These are phyloP conservation scores for Pseudotulostoma volvatum DNA, from an alignment of 495 filamentous ascomycete genomes.

Conservation along the genomic window DNA sequence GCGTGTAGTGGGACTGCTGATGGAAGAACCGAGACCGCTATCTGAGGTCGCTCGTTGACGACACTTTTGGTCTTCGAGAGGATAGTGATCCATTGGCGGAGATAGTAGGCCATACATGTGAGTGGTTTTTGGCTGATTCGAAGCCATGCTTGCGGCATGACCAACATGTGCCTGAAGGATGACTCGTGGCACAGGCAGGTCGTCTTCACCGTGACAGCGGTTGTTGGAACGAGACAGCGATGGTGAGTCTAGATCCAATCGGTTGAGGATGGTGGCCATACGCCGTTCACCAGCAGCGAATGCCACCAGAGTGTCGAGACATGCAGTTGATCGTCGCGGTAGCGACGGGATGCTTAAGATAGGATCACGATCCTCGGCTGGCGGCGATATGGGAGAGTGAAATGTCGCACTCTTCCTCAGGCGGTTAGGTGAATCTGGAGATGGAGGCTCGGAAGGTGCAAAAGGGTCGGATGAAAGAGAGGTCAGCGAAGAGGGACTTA, in stretches of 20 bases:
- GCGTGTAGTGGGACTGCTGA: conserved; percentile 30
- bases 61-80: conserved; percentile 10
- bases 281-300: conserved; percentile 32
- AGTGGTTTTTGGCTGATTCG: conserved; percentile 6
- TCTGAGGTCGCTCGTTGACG: conserved; percentile 29
- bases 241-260: conserved; percentile 24
- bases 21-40: conserved; percentile 41
- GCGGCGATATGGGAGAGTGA: conserved; percentile 27
- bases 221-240: conserved; percentile 14
- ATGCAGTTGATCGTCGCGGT: conserved; percentile 35
- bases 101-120: background rate
- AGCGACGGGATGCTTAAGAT: conserved; percentile 28
- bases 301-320: conserved; percentile 25
- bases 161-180: conserved; percentile 5
- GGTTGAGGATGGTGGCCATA: conserved; percentile 28
- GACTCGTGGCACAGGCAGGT: conserved; percentile 15
- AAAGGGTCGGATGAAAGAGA: conserved; percentile 5
- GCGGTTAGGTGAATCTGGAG: conserved; percentile 11
- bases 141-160: conserved; percentile 8
- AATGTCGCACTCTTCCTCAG: conserved; percentile 38
- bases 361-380: conserved; percentile 24
- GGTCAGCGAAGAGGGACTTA: conserved; percentile 14
- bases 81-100: conserved; percentile 1
- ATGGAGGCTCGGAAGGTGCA: conserved; percentile 1
- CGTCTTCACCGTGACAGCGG: conserved; percentile 12